phyloP scores from a whole-genome alignment of 2,329 filamentous ascomycete species.

The Colletotrichum trifolii region DNA sequence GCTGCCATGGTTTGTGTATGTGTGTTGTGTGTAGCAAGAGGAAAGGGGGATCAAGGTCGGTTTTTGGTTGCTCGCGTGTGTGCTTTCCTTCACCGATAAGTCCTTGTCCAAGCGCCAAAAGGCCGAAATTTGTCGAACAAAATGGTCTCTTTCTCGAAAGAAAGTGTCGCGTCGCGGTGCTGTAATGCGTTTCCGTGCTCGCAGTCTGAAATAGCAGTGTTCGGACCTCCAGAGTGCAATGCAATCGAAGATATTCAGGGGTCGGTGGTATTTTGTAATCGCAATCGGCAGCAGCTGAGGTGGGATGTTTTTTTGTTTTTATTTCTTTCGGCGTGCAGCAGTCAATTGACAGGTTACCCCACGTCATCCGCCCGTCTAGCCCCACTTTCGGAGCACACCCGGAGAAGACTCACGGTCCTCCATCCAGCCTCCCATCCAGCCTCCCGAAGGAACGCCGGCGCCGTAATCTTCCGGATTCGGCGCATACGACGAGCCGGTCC shows the following conservation, averaged over 20 bases:
- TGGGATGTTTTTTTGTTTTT: slow-evolving; percentile 31
- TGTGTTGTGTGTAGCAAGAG: background rate
- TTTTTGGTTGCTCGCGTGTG: slow-evolving; percentile 30
- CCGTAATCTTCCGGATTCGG: slow-evolving; percentile 22
- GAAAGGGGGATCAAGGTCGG: slow-evolving; percentile 17
- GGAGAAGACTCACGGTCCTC: no score
- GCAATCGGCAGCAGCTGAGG: slow-evolving; percentile 12
- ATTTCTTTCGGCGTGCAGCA: slow-evolving; percentile 26
- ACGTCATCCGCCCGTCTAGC: slow-evolving; percentile 18
- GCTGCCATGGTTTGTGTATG: slow-evolving; percentile 12
- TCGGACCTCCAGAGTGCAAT: slow-evolving; percentile 19
- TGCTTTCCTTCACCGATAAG: background rate
- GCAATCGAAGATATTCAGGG: slow-evolving; percentile 29
- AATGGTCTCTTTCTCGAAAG: background rate
- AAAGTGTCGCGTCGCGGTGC: background rate
- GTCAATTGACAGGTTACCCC: slow-evolving; percentile 18
- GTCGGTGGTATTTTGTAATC: slow-evolving; percentile 18
- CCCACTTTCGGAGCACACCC: no score
- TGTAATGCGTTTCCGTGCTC: background rate
- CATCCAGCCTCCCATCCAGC: slow-evolving; percentile 6
- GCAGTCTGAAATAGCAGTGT: slow-evolving; percentile 1
- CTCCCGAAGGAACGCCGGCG: slow-evolving; percentile 15
- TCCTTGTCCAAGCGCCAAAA: background rate
- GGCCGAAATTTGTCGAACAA: slow-evolving; percentile 25
- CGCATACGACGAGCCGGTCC: slow-evolving; percentile 19